Base-by-base conservation (phyloP, 2,329 filamentous ascomycete genomes). In the Pezicula carpinea region DNA sequence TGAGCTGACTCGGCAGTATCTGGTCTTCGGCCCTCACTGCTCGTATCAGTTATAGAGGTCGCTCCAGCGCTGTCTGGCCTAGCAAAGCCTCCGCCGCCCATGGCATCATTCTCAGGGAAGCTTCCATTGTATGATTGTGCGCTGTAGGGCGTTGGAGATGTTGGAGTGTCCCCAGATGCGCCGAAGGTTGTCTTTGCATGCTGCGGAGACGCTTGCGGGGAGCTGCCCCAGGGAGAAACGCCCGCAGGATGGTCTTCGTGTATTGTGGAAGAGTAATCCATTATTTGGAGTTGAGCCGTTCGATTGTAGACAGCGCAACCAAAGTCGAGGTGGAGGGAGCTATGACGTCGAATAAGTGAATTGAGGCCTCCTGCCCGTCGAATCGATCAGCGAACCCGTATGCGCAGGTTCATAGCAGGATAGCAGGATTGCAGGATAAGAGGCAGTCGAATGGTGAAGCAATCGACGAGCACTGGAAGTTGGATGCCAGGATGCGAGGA, bases 191-290 rank as follows among this genome's bases (percentile, higher is more conserved):
- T 53, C 34, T 52, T 55, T 11, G 53, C 49, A 54, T 60, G 57
- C 31, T 61, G 56, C 5, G 63, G 63, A 26, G 61, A 63, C 14
- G 58, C 34, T 13, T 51, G 51, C 38, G 63, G 61, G 3, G 63
- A 64, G 14, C 59, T 59, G 18, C 69, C 74, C 83, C 83, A 87
- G 45, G 83, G 83, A 31, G 81, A 84, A 47, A 71, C 57, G 44
- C 74, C 82, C 31, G 71, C 70, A 38, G 77, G 75, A 59, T 79
- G 72, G 46, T 82, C 79, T 58, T 83, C 79, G 55, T 76, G 68
- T 45, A 74, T 69, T 43, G 79, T 68, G 29, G 72, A 64, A 47
- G 81, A 82, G 64, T 87, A 87, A 64, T 87, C 83, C 83, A 87
- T 87, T 39, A 87, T 87, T 39, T 22, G 56, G 39, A 46, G 5